Conservation (phyloP, 2,329 filamentous ascomycete genomes). For the Corynespora cassiicola region DNA sequence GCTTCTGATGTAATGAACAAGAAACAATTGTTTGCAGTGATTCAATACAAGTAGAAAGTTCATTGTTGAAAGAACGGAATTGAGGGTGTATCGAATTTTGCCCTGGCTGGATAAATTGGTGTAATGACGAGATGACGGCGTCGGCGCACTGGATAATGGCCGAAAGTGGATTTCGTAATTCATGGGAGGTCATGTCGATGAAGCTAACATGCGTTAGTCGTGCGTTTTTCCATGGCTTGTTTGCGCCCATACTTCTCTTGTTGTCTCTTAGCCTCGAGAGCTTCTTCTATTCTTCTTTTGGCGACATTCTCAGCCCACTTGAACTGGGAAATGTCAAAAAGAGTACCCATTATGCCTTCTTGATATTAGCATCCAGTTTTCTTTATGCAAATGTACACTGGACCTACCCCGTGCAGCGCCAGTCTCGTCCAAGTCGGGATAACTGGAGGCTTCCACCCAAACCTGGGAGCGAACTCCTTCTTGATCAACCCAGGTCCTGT, state of each 20-base stretch:
- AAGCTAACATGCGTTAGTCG: constrained; percentile 24
- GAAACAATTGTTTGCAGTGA: constrained; percentile 38
- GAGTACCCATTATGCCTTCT: constrained; percentile 38
- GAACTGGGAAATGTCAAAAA: constrained; percentile 46
- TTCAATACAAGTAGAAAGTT: constrained; percentile 34
- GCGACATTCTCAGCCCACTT: constrained; percentile 47
- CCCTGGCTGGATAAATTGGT: constrained; percentile 14
- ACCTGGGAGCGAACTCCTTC: constrained; percentile 28
- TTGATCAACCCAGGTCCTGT: constrained; percentile 34
- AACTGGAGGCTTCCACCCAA: constrained; percentile 34
- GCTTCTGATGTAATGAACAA: constrained; percentile 50
- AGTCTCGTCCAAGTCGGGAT: constrained; percentile 27
- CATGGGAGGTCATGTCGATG: constrained; percentile 45
- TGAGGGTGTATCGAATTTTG: constrained; percentile 4
- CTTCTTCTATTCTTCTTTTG: constrained; percentile 39
- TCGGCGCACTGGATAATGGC: constrained; percentile 53
- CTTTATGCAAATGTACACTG: too few relatives aligned
- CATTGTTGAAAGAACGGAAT: constrained; percentile 19
- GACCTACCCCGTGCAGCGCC: too few relatives aligned
- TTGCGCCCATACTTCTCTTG: constrained; percentile 43
- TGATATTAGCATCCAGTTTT: constrained; percentile 3
- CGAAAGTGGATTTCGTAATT: constrained; percentile 39
- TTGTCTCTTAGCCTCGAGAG: constrained; percentile 44
- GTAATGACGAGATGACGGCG: constrained; percentile 44
- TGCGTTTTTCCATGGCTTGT: too few relatives aligned